Conservation (phyloP, 1,284 basidiomycete genomes). For the Retiboletus flavoniger region DNA sequence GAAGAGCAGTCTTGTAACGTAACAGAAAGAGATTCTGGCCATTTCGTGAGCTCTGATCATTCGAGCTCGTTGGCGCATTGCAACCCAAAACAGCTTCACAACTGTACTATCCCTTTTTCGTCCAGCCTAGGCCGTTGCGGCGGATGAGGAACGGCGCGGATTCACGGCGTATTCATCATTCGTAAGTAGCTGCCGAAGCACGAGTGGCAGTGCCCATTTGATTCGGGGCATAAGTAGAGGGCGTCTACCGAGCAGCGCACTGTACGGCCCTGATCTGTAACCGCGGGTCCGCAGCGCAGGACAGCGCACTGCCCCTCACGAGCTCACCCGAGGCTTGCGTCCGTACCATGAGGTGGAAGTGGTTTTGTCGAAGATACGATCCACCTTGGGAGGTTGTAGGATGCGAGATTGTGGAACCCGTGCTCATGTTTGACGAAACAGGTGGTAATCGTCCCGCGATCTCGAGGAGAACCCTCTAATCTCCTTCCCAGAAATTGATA, state of each 20-base stretch:
- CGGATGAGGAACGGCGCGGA: neutral
- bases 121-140: neutral
- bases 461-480: constrained; percentile 11
- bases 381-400: constrained; percentile 76
- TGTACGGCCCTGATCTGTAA: constrained; percentile 12
- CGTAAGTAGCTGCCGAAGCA: constrained; percentile 3
- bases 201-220: constrained; percentile 23
- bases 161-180: neutral
- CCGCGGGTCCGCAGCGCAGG: constrained; percentile 22
- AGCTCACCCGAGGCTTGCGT: constrained; percentile 12
- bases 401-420: constrained; percentile 58
- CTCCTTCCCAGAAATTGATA: constrained; percentile 52
- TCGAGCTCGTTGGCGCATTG: no score
- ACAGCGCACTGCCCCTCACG: constrained; percentile 14
- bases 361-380: constrained; percentile 52
- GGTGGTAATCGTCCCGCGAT: constrained; percentile 46
- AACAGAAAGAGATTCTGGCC: neutral
- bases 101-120: neutral
- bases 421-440: constrained; percentile 61
- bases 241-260: constrained; percentile 12
- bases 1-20: no score
- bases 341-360: constrained; percentile 37
- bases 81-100: neutral
- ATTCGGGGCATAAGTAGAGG: constrained; percentile 15
- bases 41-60: no score